Percentiles rank a stretch among this genome's conserved stretches.
Evolutionary conservation across 371 early-diverging fungal species (phyloP).

Genomic region (Apophysomyces sp.): DNA sequence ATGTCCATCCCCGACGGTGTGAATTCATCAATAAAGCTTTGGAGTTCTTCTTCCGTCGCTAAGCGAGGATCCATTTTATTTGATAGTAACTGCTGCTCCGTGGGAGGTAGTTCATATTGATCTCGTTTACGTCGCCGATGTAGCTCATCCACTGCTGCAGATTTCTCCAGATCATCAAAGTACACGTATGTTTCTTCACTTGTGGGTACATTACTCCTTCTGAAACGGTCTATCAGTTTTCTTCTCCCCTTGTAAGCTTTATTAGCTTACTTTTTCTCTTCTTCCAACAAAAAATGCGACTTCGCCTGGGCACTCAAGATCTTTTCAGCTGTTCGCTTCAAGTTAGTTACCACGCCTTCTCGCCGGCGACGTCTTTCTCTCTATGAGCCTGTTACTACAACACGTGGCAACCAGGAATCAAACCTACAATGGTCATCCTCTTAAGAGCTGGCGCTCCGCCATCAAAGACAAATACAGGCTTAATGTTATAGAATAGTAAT

Average conservation of each 20-base stretch:
- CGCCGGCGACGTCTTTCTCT: slow-evolving; percentile 53
- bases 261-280: slow-evolving; percentile 42
- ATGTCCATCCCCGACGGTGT: slow-evolving; percentile 62
- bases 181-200: slow-evolving; percentile 36
- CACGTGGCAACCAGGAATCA: background rate
- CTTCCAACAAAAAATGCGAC: slow-evolving; percentile 53
- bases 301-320: slow-evolving; percentile 79
- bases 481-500: slow-evolving; percentile 87
- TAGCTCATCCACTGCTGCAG: slow-evolving; percentile 27
- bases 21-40: slow-evolving; percentile 57
- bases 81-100: background rate
- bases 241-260: slow-evolving; percentile 7
- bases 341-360: slow-evolving; percentile 51
- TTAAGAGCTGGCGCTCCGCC: slow-evolving; percentile 89
- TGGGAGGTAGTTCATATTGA: slow-evolving; percentile 71
- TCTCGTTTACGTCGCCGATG: slow-evolving; percentile 56
- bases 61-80: slow-evolving; percentile 60
- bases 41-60: slow-evolving; percentile 63
- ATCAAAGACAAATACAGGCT: slow-evolving; percentile 96
- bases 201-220: slow-evolving; percentile 15
- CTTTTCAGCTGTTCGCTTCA: slow-evolving; percentile 80
- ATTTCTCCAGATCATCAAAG: slow-evolving; percentile 30
- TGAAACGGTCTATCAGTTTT: slow-evolving; percentile 9
- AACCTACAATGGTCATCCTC: slow-evolving; percentile 68
- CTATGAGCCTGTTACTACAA: slow-evolving; percentile 26